phyloP scores from a whole-genome alignment of 192 early-diverging fungal species.

The Backusella circina region DNA sequence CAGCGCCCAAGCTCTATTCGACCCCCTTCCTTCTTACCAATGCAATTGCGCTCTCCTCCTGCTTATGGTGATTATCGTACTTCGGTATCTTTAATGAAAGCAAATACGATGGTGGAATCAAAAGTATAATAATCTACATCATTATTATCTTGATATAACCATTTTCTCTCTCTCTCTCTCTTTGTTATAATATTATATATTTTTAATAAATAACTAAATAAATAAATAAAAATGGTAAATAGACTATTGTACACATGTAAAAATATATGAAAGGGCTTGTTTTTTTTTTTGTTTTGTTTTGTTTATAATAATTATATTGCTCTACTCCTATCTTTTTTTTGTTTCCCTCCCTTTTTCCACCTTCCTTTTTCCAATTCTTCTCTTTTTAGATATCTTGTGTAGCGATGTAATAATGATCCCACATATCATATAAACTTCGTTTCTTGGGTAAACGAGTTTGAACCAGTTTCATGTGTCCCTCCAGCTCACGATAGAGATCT shows the following conservation, averaged over 20 bases:
- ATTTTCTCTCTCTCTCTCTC: too few species aligned
- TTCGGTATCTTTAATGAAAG: not conserved
- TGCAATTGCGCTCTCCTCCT: constrained; percentile 7
- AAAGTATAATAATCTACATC: not conserved
- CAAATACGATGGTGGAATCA: not conserved
- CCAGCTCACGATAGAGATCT: not conserved
- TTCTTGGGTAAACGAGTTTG: not conserved
- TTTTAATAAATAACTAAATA: not conserved
- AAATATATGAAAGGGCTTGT: not conserved
- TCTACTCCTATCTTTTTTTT: not conserved
- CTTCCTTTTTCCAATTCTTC: not conserved
- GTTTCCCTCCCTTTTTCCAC: not conserved
- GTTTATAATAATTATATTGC: too few species aligned
- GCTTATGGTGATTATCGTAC: constrained; percentile 9
- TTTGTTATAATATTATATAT: not conserved
- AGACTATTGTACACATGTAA: not conserved
- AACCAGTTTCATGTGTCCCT: constrained; percentile 6
- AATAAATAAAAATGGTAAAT: not conserved
- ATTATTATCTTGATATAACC: not conserved
- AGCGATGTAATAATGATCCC: not conserved
- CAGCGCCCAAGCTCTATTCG: constrained; percentile 8
- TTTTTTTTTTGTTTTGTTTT: too few species aligned
- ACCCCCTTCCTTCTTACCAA: constrained; percentile 8
- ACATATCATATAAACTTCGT: not conserved
- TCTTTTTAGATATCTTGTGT: not conserved